A percentile compares a stretch with the other conserved stretches of the same genome.
phyloP scores from a whole-genome alignment of 164 flowering plant genomes.

The Sextonia rubra region DNA sequence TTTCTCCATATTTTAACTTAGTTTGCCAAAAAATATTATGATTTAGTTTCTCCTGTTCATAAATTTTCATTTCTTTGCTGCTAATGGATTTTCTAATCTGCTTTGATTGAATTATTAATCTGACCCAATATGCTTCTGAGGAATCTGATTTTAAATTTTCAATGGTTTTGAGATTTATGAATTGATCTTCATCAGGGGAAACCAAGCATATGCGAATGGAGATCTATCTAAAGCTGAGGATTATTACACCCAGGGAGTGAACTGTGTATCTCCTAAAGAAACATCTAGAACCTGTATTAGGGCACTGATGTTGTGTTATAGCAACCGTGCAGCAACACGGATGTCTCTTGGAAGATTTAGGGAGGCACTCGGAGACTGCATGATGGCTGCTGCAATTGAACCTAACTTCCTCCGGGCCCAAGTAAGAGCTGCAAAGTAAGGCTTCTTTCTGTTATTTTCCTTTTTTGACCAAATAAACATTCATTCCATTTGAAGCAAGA shows the following conservation, averaged over 20 bases:
- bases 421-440: conserved; percentile 88
- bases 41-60: neutral
- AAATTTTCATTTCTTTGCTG: neutral
- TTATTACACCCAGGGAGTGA: conserved; percentile 71
- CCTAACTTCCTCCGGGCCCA: conserved; percentile 66
- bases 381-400: conserved; percentile 59
- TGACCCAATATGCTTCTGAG: neutral
- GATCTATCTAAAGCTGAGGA: conserved; percentile 79
- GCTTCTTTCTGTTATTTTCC: conserved; percentile 12
- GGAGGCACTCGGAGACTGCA: conserved; percentile 77
- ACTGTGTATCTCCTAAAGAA: conserved; percentile 50
- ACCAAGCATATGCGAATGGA: conserved; percentile 78
- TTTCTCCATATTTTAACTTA: too few relatives aligned
- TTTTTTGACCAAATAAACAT: too few relatives aligned
- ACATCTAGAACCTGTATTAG: conserved; percentile 50
- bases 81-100: neutral
- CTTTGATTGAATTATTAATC: neutral
- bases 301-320: conserved; percentile 81
- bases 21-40: too few relatives aligned
- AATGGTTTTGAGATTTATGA: conserved; percentile 1
- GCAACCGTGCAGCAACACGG: conserved; percentile 93
- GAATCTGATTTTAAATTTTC: neutral
- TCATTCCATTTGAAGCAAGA: too few relatives aligned
- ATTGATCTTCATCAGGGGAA: conserved; percentile 55
- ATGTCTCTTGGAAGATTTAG: conserved; percentile 74